Evolutionary conservation across 495 filamentous ascomycete species (phyloP), one percentile per base, ranked within the genome.

Genomic region (Lasiosphaeria ovina): DNA sequence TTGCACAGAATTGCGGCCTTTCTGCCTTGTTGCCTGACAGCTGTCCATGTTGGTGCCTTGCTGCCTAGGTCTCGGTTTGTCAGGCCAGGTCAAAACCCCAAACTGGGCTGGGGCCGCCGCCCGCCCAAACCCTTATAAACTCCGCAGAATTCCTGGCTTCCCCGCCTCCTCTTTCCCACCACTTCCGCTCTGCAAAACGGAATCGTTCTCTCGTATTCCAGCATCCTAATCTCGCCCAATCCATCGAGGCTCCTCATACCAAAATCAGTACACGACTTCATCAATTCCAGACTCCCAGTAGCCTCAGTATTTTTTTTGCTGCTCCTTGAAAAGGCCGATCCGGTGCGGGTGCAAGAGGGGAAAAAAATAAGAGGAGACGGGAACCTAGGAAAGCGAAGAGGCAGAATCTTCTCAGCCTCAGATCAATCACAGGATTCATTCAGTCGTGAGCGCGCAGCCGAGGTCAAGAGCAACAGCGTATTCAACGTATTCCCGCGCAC

Each of bases 261-360:
- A 42, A 31, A 35, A 51, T 35, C 40, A 47, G 24, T 24, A 24
- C 24, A 24, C 24, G 17, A 40, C 31, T 9, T 35, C 61, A 64
- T 60, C 57, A 60, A 60, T 59, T 57, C 16, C 57, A 57, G 52
- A 54, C 54, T 60, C 4, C 54, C 57, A 64, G 62, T 64, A 64
- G 58, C 54, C 57, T 50, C 48, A 51, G 57, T 64, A 60, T 54
- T 48, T 51, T 64, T n/a, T 17, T 36, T 35, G 14, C n/a, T 48
- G 10, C 17, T 57, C 42, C 16, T 49, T 35, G 31, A 12, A 42
- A 17, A 57, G 31, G n/a, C 44, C 12, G 24, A 24, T 24, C 2
- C 24, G 24, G 24, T 24, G 24, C 24, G 24, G 24, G 24, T 24
- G 24, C 24, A 24, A 24, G 24, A 24, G 24, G 24, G 24, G 24